A percentile compares a stretch with the other conserved stretches of the same genome.
Evolutionary conservation across 2,329 filamentous ascomycete genomes (phyloP).

Genomic region (Aureobasidium sp.): DNA sequence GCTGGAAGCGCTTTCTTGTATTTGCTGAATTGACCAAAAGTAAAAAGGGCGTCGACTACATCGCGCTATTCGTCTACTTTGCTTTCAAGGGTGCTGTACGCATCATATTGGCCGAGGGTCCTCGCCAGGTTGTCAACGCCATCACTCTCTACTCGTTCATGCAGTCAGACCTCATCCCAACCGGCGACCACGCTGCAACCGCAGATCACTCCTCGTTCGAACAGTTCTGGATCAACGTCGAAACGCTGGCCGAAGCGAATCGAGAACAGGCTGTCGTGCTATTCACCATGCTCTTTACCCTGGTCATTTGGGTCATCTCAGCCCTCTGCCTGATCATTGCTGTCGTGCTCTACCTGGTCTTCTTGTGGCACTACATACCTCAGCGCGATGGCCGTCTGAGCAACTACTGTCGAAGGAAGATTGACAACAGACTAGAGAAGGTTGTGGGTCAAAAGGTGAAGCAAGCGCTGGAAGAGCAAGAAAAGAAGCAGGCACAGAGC

Average conservation of each 20-base stretch:
- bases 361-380: conserved; percentile 89
- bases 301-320: conserved; percentile 82
- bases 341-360: conserved; percentile 73
- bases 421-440: conserved; percentile 74
- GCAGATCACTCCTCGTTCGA: conserved; percentile 58
- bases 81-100: conserved; percentile 78
- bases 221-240: conserved; percentile 79
- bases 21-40: conserved; percentile 87
- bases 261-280: conserved; percentile 75
- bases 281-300: conserved; percentile 84
- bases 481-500: conserved; percentile 48
- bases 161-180: conserved; percentile 62
- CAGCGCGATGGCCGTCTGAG: conserved; percentile 70
- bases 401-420: conserved; percentile 84
- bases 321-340: conserved; percentile 67
- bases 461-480: conserved; percentile 76
- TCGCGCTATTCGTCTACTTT: conserved; percentile 88
- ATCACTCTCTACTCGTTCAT: conserved; percentile 83
- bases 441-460: conserved; percentile 85
- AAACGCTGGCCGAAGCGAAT: conserved; percentile 63
- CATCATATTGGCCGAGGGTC: conserved; percentile 82
- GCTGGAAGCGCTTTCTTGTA: conserved; percentile 86
- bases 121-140: conserved; percentile 84
- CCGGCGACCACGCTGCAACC: conserved; percentile 43
- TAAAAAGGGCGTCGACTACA: conserved; percentile 83